Conservation (phyloP, 2,329 filamentous ascomycete species). For the Botrytis galanthina region DNA sequence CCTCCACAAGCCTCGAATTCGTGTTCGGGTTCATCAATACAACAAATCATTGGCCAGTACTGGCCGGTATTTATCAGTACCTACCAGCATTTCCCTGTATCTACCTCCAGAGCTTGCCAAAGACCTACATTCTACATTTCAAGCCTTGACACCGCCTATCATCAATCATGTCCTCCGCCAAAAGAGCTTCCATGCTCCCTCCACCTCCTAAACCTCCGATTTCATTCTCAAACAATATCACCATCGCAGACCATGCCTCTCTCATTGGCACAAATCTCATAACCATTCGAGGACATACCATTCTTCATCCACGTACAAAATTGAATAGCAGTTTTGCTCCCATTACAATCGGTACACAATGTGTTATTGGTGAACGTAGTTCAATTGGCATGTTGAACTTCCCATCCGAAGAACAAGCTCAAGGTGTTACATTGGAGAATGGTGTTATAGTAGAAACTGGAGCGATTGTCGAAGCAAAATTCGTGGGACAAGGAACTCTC, state of each 20-base stretch:
- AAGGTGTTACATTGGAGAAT: conserved; percentile 53
- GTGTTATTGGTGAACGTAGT: conserved; percentile 73
- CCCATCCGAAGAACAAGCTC: conserved; percentile 25
- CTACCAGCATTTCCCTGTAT: neutral
- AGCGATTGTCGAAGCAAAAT: conserved; percentile 54
- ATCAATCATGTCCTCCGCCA: conserved; percentile 36
- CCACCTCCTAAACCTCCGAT: conserved; percentile 58
- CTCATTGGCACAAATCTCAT: conserved; percentile 74
- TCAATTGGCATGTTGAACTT: conserved; percentile 51
- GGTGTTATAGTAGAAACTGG: conserved; percentile 62
- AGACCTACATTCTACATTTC: neutral
- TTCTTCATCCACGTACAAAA: conserved; percentile 82
- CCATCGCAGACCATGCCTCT: conserved; percentile 61
- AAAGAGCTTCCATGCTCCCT: conserved; percentile 49
- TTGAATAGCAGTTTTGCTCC: conserved; percentile 77
- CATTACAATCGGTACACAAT: conserved; percentile 76
- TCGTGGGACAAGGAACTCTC: conserved; percentile 53
- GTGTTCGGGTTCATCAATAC: conserved; percentile 1
- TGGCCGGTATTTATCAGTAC: neutral
- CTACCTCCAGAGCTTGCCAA: neutral
- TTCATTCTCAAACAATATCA: conserved; percentile 58
- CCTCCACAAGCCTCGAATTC: conserved; percentile 7
- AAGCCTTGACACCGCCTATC: neutral
- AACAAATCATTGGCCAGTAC: neutral
- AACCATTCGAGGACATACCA: conserved; percentile 70